These are phyloP conservation scores for Lachancea thermotolerans DNA, from an alignment of 805 yeast genomes.

Conservation along the genomic window DNA sequence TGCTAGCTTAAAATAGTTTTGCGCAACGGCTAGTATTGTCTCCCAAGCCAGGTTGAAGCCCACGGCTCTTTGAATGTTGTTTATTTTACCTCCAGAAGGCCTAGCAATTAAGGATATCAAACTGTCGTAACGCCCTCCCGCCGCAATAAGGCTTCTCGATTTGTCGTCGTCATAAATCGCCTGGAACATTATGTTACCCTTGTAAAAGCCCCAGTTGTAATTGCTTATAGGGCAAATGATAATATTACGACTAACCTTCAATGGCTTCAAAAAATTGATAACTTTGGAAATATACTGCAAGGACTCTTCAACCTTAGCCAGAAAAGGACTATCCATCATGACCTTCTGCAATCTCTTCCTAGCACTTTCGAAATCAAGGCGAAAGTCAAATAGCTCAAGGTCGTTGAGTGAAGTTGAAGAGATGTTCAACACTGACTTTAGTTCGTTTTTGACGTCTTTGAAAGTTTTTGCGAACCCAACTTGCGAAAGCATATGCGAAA, in stretches of 20 bases:
- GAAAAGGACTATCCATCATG: constrained; percentile 66
- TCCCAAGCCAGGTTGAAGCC: constrained; percentile 84
- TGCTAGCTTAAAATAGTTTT: constrained; percentile 38
- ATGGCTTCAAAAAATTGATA: constrained; percentile 42
- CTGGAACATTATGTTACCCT: constrained; percentile 82
- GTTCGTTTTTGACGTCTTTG: constrained; percentile 48
- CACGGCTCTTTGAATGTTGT: constrained; percentile 53
- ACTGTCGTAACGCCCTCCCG: constrained; percentile 90
- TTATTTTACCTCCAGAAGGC: constrained; percentile 34
- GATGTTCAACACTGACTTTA: constrained; percentile 62
- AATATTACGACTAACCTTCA: constrained; percentile 54
- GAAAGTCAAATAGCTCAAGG: constrained; percentile 71
- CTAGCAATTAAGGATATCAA: constrained; percentile 63
- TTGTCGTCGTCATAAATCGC: constrained; percentile 60
- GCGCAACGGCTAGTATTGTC: constrained; percentile 47
- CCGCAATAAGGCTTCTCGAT: constrained; percentile 53
- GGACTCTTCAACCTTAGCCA: constrained; percentile 55
- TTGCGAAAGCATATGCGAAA: constrained; percentile 67
- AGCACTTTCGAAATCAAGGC: constrained; percentile 60
- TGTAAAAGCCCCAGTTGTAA: constrained; percentile 73
- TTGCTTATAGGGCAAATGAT: constrained; percentile 77
- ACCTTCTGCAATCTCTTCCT: constrained; percentile 54
- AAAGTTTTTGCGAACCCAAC: constrained; percentile 62
- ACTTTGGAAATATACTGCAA: constrained; percentile 58
- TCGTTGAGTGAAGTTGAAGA: constrained; percentile 80